Evolutionary conservation across 2,329 filamentous ascomycete species (phyloP).

Genomic region (Fusarium redolens): DNA sequence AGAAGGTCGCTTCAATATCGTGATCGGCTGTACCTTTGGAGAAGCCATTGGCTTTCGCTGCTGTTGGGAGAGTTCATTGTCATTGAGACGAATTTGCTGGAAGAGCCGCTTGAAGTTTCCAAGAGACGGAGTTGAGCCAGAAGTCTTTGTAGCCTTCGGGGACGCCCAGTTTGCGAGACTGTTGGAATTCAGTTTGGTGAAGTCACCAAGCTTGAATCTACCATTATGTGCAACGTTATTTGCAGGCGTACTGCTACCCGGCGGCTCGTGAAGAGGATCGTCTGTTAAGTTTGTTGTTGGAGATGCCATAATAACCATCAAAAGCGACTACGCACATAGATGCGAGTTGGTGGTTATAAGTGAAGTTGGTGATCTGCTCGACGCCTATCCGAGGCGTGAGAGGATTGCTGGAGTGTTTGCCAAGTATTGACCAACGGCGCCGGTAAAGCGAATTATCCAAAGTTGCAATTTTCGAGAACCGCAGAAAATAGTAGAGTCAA

Average conservation of each 20-base stretch:
- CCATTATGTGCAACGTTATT: background rate
- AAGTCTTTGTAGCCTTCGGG: background rate
- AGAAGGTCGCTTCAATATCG: slow-evolving; percentile 14
- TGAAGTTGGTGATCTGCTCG: background rate
- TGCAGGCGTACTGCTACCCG: slow-evolving; percentile 14
- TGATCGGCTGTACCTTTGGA: slow-evolving; percentile 7
- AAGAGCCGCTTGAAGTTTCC: slow-evolving; percentile 36
- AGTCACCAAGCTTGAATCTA: slow-evolving; percentile 32
- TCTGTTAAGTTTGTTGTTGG: slow-evolving; percentile 18
- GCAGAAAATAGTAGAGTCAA: background rate
- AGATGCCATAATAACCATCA: slow-evolving; percentile 25
- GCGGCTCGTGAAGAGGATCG: slow-evolving; percentile 31
- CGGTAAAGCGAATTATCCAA: background rate
- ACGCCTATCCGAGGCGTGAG: slow-evolving; percentile 7
- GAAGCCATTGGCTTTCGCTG: background rate
- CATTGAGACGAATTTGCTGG: slow-evolving; percentile 18
- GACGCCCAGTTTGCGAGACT: slow-evolving; percentile 17
- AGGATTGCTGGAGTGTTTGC: background rate
- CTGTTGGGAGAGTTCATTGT: background rate
- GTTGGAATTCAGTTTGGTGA: slow-evolving; percentile 15
- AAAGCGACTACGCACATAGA: slow-evolving; percentile 19
- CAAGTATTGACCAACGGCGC: background rate
- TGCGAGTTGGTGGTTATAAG: background rate
- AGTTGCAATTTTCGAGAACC: background rate
- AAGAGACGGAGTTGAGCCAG: slow-evolving; percentile 6